Evolutionary conservation across 257 asterid genomes (phyloP).

Genomic region (Lavandula angustifolia): DNA sequence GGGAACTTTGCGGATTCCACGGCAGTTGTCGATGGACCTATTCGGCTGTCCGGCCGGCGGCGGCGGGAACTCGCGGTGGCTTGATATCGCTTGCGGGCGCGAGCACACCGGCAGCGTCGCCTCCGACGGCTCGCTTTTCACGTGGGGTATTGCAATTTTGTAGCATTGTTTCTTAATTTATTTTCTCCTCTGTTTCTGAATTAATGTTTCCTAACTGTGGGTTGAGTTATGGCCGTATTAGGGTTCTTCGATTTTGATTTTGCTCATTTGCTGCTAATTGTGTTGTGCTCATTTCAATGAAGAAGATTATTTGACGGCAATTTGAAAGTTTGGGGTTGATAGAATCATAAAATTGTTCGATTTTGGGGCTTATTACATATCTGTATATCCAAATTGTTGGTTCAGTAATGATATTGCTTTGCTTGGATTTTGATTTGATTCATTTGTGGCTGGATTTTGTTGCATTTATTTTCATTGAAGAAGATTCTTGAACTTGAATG

Average conservation of each 20-base stretch:
- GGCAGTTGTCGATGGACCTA: constrained; percentile 82
- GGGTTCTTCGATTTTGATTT: constrained; percentile 5
- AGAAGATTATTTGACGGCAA: neutral
- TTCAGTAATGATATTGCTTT: too few relatives aligned
- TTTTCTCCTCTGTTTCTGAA: neutral
- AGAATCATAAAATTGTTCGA: too few relatives aligned
- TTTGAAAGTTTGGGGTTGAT: too few relatives aligned
- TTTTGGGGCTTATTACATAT: neutral
- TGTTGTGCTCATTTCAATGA: neutral
- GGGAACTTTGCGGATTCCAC: constrained; percentile 65
- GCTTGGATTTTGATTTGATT: too few relatives aligned
- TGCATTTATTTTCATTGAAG: too few relatives aligned
- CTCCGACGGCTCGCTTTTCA: constrained; percentile 87
- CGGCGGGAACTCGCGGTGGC: constrained; percentile 75
- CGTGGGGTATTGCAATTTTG: constrained; percentile 96
- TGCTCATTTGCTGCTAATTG: neutral
- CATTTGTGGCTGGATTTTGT: too few relatives aligned
- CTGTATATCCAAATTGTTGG: neutral
- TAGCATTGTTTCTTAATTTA: constrained; percentile 14
- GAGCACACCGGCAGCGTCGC: constrained; percentile 92
- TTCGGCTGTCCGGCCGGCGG: constrained; percentile 75
- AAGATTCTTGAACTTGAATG: too few relatives aligned
- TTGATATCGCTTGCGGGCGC: constrained; percentile 89
- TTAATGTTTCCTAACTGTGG: constrained; percentile 2
- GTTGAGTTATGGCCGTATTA: constrained; percentile 8